These are phyloP conservation scores for Taiwanofungus camphoratus DNA, from an alignment of 1,284 basidiomycete genomes.

Conservation along the genomic window DNA sequence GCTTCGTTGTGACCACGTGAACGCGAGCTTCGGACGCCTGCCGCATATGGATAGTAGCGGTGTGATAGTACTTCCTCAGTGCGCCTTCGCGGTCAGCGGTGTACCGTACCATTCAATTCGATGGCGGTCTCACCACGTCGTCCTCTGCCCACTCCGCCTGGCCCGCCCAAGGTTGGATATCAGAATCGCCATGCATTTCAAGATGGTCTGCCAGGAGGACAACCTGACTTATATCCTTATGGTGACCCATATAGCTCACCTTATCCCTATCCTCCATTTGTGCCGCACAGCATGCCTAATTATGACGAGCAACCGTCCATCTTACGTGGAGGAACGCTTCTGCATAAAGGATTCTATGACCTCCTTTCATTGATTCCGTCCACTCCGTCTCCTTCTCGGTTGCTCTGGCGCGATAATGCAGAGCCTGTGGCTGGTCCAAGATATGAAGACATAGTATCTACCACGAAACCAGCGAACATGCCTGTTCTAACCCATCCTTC, in stretches of 20 bases:
- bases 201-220: conserved; percentile 19
- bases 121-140: conserved; percentile 9
- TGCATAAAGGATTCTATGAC: conserved; percentile 86
- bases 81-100: neutral
- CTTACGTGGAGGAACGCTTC: conserved; percentile 59
- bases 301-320: conserved; percentile 40
- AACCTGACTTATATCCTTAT: conserved; percentile 33
- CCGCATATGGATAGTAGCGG: conserved; percentile 1
- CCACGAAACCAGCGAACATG: conserved; percentile 18
- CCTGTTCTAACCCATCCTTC: conserved; percentile 24
- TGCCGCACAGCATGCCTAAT: conserved; percentile 28
- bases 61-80: neutral
- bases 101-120: neutral
- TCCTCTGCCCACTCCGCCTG: conserved; percentile 39
- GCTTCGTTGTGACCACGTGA: too few relatives aligned
- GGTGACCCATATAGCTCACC: conserved; percentile 39
- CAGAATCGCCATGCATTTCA: conserved; percentile 14
- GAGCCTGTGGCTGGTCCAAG: conserved; percentile 50
- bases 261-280: conserved; percentile 37
- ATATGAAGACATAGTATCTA: conserved; percentile 48
- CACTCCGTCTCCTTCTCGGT: conserved; percentile 58
- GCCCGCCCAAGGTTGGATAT: conserved; percentile 11
- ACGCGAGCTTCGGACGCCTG: neutral
- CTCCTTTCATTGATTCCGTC: conserved; percentile 70
- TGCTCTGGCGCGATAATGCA: conserved; percentile 46